These are phyloP conservation scores for Microbotryum saponariae DNA, from an alignment of 1,284 basidiomycete genomes.

Conservation along the genomic window DNA sequence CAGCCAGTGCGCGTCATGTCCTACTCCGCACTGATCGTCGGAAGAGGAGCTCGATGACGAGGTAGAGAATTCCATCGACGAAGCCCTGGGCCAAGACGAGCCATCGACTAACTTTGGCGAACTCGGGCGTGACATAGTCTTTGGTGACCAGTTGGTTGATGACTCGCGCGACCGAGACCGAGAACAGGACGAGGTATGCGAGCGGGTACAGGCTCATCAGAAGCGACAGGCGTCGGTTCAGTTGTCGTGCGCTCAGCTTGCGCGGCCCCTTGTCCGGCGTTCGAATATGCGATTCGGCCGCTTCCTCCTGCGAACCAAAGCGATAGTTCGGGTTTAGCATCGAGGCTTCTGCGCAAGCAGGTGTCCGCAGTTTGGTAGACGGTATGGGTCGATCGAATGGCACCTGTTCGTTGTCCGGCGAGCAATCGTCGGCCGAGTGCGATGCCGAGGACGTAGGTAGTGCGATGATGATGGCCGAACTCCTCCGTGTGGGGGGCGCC, in stretches of 20 bases:
- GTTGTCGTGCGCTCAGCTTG: conserved; percentile 10
- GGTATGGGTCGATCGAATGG: neutral
- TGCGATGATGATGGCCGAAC: neutral
- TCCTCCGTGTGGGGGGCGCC: no score
- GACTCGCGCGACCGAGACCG: conserved; percentile 18
- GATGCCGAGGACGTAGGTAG: neutral
- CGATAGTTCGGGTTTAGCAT: no score
- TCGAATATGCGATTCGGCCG: no score
- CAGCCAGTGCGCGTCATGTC: neutral
- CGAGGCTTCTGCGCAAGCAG: no score
- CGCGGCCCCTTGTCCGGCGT: neutral
- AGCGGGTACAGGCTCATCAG: conserved; percentile 20
- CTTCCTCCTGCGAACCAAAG: no score
- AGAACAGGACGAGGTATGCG: conserved; percentile 19
- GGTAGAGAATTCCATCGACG: conserved; percentile 14
- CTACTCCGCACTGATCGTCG: neutral
- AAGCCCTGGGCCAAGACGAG: conserved; percentile 12
- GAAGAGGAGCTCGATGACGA: conserved; percentile 7
- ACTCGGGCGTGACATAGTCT: neutral
- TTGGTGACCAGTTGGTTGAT: conserved; percentile 13
- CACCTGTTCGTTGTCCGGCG: neutral
- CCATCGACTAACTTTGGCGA: conserved; percentile 7
- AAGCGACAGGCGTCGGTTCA: conserved; percentile 19
- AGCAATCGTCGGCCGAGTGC: neutral
- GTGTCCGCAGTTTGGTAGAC: no score